Conservation (phyloP, 768 basidiomycete genomes). For the Collybia nuda region DNA sequence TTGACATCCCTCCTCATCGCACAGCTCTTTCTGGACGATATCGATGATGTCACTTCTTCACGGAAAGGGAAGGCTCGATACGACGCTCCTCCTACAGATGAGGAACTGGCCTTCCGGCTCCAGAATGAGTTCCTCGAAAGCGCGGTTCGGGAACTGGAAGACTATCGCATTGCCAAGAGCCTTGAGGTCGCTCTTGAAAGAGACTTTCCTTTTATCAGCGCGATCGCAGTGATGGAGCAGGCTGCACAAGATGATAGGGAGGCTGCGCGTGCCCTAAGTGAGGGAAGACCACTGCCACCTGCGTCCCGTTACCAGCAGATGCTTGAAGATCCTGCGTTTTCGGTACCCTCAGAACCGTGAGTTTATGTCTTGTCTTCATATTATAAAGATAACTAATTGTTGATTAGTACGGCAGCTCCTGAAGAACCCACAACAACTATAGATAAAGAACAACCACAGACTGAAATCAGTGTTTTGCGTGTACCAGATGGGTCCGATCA, state of each 20-base stretch:
- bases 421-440: too few species aligned
- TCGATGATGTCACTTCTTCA: not conserved
- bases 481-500: too few species aligned
- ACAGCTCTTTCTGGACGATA: conserved; percentile 2
- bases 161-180: not conserved
- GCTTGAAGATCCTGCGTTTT: conserved; percentile 11
- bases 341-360: conserved; percentile 4
- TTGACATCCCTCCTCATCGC: conserved; percentile 1
- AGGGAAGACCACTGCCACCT: conserved; percentile 9
- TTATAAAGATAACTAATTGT: too few species aligned
- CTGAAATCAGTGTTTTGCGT: too few species aligned
- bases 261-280: conserved; percentile 12
- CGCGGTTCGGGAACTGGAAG: not conserved
- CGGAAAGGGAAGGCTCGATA: conserved; percentile 19
- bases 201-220: conserved; percentile 6
- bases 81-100: not conserved
- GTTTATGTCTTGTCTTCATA: not conserved
- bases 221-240: conserved; percentile 10
- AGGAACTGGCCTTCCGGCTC: not conserved
- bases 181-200: conserved; percentile 1
- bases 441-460: too few species aligned
- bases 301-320: conserved; percentile 14
- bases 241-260: conserved; percentile 16
- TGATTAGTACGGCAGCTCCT: too few species aligned
- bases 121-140: not conserved